Evolutionary conservation across 768 basidiomycete species (phyloP).

Genomic region (Lentinula boryana): DNA sequence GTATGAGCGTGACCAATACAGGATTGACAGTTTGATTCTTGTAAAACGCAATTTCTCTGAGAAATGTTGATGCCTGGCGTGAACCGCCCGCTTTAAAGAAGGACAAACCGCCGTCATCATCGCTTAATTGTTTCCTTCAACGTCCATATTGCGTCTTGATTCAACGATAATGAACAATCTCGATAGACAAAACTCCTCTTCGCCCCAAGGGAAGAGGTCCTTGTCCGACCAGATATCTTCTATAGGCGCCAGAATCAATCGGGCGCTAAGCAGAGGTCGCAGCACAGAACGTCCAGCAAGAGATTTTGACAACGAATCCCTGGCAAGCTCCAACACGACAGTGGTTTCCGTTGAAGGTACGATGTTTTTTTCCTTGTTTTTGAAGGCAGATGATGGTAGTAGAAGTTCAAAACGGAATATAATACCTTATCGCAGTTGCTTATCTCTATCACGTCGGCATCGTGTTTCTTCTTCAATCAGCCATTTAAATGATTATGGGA

Average conservation of each 20-base stretch:
- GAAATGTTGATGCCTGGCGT: slow-evolving; percentile 1
- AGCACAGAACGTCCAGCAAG: background rate
- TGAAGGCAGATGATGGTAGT: background rate
- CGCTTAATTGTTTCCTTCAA: background rate
- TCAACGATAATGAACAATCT: background rate
- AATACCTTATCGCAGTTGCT: background rate
- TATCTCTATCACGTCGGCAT: slow-evolving; percentile 3
- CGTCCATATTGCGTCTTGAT: background rate
- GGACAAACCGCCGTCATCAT: background rate
- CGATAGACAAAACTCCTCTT: background rate
- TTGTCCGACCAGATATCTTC: background rate
- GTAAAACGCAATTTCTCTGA: background rate
- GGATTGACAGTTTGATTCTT: background rate
- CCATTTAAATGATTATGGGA: background rate
- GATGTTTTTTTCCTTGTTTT: background rate
- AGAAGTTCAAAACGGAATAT: background rate
- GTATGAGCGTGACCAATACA: background rate
- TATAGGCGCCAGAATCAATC: slow-evolving; percentile 1
- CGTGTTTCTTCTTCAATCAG: background rate
- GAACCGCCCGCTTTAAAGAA: background rate
- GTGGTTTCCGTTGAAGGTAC: background rate
- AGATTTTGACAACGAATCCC: background rate
- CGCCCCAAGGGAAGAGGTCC: background rate
- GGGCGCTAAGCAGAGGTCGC: slow-evolving; percentile 4
- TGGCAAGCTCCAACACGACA: background rate